These are phyloP conservation scores for Daedaleopsis nitida DNA, from an alignment of 768 basidiomycete genomes.

Conservation along the genomic window DNA sequence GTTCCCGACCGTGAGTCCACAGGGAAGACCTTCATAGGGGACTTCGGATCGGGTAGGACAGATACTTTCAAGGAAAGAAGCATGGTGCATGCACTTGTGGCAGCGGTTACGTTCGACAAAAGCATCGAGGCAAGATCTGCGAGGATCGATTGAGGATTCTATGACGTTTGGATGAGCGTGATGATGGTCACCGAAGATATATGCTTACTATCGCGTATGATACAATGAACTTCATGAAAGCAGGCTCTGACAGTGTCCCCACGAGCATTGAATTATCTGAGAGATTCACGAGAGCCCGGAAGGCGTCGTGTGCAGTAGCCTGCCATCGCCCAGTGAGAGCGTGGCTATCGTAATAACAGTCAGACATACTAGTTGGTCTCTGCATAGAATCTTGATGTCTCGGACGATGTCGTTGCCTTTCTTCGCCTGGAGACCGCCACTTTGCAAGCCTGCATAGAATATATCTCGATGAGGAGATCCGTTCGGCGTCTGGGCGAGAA, in stretches of 20 bases:
- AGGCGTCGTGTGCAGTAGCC: slow-evolving; percentile 93
- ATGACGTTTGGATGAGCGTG: slow-evolving; percentile 1
- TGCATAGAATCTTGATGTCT: slow-evolving; percentile 84
- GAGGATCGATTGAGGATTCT: slow-evolving; percentile 90
- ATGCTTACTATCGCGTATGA: slow-evolving; percentile 88
- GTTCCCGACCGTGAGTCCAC: slow-evolving; percentile 80
- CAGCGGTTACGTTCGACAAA: slow-evolving; percentile 88
- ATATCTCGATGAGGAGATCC: slow-evolving; percentile 72
- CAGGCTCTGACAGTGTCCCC: slow-evolving; percentile 63
- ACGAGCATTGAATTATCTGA: slow-evolving; percentile 80
- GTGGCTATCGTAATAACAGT: slow-evolving; percentile 10
- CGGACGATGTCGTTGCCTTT: slow-evolving; percentile 71
- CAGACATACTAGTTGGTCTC: slow-evolving; percentile 76
- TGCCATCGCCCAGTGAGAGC: slow-evolving; percentile 31
- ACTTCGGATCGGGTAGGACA: slow-evolving; percentile 51
- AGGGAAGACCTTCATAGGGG: slow-evolving; percentile 66
- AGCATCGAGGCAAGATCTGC: slow-evolving; percentile 98
- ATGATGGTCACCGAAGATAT: neutral
- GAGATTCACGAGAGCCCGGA: slow-evolving; percentile 91
- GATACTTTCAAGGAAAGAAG: slow-evolving; percentile 69
- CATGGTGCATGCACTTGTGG: slow-evolving; percentile 62
- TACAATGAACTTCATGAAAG: slow-evolving; percentile 79
- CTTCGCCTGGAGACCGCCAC: slow-evolving; percentile 56
- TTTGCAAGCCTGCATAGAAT: slow-evolving; percentile 66
- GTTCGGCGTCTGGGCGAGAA: slow-evolving; percentile 77